A percentile compares a stretch with the other conserved stretches of the same genome.
Conservation (phyloP, 2,329 filamentous ascomycete genomes). For the Domatiomyces catenatus region DNA sequence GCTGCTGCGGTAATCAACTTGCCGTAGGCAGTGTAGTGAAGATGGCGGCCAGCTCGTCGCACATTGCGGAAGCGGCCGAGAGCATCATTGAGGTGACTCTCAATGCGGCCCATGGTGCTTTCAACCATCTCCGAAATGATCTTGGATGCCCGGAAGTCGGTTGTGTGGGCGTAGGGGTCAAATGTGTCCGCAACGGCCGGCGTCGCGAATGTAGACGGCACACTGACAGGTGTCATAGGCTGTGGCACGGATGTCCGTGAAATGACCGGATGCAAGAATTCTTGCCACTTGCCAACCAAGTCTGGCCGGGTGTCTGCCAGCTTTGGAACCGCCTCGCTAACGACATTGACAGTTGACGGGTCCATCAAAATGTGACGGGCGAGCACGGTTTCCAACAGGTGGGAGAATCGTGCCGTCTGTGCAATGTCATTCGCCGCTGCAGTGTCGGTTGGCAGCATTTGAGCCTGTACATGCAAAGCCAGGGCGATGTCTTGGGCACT, state of each 20-base stretch:
- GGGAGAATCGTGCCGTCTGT: slow-evolving; percentile 44
- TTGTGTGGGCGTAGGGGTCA: slow-evolving; percentile 79
- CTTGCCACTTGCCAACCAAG: slow-evolving; percentile 41
- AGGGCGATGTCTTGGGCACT: slow-evolving; percentile 38
- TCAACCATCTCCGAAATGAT: slow-evolving; percentile 83
- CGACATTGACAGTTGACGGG: slow-evolving; percentile 38
- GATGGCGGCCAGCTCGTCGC: slow-evolving; percentile 77
- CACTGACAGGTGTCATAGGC: slow-evolving; percentile 23
- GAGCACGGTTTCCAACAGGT: slow-evolving; percentile 44
- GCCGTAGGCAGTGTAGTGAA: slow-evolving; percentile 89
- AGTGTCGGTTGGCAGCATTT: slow-evolving; percentile 27
- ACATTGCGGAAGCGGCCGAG: slow-evolving; percentile 79
- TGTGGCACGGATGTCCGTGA: slow-evolving; percentile 2
- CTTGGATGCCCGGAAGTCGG: slow-evolving; percentile 85
- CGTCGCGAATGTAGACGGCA: slow-evolving; percentile 24
- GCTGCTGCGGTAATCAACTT: slow-evolving; percentile 87
- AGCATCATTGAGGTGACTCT: slow-evolving; percentile 62
- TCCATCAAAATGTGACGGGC: slow-evolving; percentile 39
- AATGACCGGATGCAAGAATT: slow-evolving; percentile 26
- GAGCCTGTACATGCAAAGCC: slow-evolving; percentile 45
- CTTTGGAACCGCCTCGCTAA: slow-evolving; percentile 43
- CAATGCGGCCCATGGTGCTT: slow-evolving; percentile 56
- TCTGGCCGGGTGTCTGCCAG: slow-evolving; percentile 34
- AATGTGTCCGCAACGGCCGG: slow-evolving; percentile 58
- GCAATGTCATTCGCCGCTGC: slow-evolving; percentile 37